Conservation (phyloP, 257 asterid species). For the Lithospermum erythrorhizon region DNA sequence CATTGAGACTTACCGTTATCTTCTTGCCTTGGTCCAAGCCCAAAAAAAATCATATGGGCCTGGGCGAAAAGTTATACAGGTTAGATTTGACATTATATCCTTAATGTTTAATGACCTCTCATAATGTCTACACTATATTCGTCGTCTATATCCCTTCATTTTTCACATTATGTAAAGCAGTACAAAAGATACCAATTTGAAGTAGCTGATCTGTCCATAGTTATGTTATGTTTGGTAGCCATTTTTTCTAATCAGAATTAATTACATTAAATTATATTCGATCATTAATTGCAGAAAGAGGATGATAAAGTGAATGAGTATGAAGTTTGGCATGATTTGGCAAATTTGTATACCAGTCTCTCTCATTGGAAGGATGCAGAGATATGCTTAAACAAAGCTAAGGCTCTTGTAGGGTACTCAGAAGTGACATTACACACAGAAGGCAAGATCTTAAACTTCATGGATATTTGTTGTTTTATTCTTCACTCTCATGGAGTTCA, state of each 20-base stretch:
- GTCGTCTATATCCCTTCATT: too few relatives aligned
- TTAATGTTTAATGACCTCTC: background rate
- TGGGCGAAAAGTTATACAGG: constrained; percentile 50
- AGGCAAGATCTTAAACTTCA: constrained; percentile 38
- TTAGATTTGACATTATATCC: constrained; percentile 11
- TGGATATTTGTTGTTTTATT: background rate
- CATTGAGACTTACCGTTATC: constrained; percentile 70
- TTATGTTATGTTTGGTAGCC: background rate
- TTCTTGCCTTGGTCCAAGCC: constrained; percentile 92
- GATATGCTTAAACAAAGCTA: constrained; percentile 81
- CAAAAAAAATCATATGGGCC: constrained; percentile 75
- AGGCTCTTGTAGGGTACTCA: constrained; percentile 57
- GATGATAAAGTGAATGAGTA: constrained; percentile 67
- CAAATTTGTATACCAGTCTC: constrained; percentile 80
- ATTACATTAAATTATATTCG: constrained; percentile 4
- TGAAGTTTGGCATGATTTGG: constrained; percentile 97
- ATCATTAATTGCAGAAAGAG: constrained; percentile 37
- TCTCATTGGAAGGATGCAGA: constrained; percentile 93
- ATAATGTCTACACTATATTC: background rate
- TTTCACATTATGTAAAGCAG: too few relatives aligned
- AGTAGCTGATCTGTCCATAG: background rate
- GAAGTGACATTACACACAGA: constrained; percentile 72
- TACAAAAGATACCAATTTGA: too few relatives aligned
- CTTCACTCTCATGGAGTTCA: background rate
- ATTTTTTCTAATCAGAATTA: background rate